Evolutionary conservation across 805 yeast genomes (phyloP).

Genomic region (Pichia manshurica): DNA sequence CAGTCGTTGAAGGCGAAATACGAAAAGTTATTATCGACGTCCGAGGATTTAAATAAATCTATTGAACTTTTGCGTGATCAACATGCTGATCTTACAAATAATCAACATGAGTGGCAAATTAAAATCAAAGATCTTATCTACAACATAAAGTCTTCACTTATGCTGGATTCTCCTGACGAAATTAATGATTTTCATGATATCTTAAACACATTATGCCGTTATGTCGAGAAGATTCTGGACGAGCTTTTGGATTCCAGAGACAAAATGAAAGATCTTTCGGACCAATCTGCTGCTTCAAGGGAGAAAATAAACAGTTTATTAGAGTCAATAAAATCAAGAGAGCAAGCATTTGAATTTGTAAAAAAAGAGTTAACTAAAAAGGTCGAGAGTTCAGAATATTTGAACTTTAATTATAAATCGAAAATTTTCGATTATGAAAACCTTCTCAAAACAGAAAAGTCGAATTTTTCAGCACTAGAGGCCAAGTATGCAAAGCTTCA

Average conservation of each 20-base stretch:
- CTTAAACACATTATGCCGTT: not conserved
- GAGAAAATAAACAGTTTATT: not conserved
- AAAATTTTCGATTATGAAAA: conserved; percentile 1
- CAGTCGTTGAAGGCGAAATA: conserved; percentile 4
- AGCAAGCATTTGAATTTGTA: not conserved
- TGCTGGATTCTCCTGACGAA: conserved; percentile 4
- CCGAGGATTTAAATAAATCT: conserved; percentile 13
- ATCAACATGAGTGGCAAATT: conserved; percentile 37
- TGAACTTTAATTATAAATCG: not conserved
- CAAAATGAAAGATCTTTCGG: not conserved
- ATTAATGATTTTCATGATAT: conserved; percentile 5
- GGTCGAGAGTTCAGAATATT: not conserved
- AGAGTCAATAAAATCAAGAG: not conserved
- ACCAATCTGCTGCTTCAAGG: not conserved
- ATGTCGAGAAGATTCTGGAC: not conserved
- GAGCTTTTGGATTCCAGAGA: not conserved
- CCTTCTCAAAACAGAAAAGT: not conserved
- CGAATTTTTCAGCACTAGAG: not conserved
- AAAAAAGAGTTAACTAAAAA: not conserved
- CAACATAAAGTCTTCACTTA: conserved; percentile 9
- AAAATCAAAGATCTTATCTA: conserved; percentile 19
- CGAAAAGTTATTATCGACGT: not conserved
- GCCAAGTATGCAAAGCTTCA: not conserved
- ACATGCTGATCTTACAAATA: conserved; percentile 38
- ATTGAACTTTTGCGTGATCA: conserved; percentile 15